Conservation (phyloP, 371 early-diverging fungal species). For the Mucor sp. region DNA sequence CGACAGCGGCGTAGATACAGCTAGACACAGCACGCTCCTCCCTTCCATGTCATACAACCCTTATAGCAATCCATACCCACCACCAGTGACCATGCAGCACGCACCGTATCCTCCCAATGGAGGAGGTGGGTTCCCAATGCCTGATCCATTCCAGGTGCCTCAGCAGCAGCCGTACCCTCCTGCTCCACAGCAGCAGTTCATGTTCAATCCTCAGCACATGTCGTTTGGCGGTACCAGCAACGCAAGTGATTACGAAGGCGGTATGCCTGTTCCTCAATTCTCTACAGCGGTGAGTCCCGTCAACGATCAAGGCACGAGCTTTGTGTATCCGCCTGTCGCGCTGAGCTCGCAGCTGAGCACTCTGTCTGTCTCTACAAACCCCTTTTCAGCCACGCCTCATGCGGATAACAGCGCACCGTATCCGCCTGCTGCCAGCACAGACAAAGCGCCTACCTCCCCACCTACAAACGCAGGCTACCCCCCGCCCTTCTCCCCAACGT, state of each 20-base stretch:
- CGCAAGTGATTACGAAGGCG: neutral
- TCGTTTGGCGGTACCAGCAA: neutral
- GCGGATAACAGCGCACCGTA: neutral
- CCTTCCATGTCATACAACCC: neutral
- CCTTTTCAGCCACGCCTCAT: neutral
- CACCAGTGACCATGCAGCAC: no score
- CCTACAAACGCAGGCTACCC: neutral
- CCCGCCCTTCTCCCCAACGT: neutral
- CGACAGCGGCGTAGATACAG: neutral
- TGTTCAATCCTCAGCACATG: neutral
- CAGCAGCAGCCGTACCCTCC: neutral
- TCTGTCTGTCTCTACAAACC: neutral
- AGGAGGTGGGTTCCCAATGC: conserved; percentile 15
- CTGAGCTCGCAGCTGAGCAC: neutral
- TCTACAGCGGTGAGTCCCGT: neutral
- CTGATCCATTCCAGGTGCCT: neutral
- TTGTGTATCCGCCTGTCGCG: neutral
- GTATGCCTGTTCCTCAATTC: neutral
- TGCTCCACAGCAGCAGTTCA: neutral
- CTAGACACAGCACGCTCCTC: neutral
- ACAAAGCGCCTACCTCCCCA: neutral
- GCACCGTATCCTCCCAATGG: neutral
- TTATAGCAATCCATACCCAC: neutral
- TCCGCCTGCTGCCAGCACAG: neutral
- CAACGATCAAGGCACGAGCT: neutral